These are phyloP conservation scores for Leccinellum luteum DNA, from an alignment of 768 basidiomycete species.

Conservation along the genomic window DNA sequence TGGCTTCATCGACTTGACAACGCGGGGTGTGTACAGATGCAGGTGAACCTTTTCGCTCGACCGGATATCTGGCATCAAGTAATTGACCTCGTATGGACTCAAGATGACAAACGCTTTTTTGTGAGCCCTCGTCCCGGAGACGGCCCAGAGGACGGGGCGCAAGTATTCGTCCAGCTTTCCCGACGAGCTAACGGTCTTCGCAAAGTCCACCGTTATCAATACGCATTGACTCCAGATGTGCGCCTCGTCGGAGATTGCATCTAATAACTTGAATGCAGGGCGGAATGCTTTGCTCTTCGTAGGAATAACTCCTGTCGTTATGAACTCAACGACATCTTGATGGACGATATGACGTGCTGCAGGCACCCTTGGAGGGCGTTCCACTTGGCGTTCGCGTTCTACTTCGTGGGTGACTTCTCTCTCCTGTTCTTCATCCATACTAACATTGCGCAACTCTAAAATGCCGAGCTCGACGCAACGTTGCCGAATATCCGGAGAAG, in stretches of 20 bases:
- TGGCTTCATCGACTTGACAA: slow-evolving; percentile 32
- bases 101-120: slow-evolving; percentile 32
- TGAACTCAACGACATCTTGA: slow-evolving; percentile 21
- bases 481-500: neutral
- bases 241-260: slow-evolving; percentile 14
- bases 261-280: slow-evolving; percentile 12
- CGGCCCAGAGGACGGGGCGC: slow-evolving; percentile 31
- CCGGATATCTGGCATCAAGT: slow-evolving; percentile 37
- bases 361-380: slow-evolving; percentile 33
- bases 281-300: slow-evolving; percentile 19
- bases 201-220: slow-evolving; percentile 18
- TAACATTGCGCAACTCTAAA: neutral
- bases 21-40: slow-evolving; percentile 43
- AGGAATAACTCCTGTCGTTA: slow-evolving; percentile 30
- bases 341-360: slow-evolving; percentile 24
- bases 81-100: slow-evolving; percentile 42
- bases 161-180: slow-evolving; percentile 14
- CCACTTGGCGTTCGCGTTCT: slow-evolving; percentile 39
- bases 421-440: slow-evolving; percentile 37
- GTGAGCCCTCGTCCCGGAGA: slow-evolving; percentile 7
- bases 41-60: slow-evolving; percentile 33
- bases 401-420: slow-evolving; percentile 45
- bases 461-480: slow-evolving; percentile 11
- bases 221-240: slow-evolving; percentile 19
- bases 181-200: slow-evolving; percentile 6